A percentile compares a stretch with the other conserved stretches of the same genome.
Conservation (phyloP, 352 stramenopile species). For the Globisporangium yorkense region DNA sequence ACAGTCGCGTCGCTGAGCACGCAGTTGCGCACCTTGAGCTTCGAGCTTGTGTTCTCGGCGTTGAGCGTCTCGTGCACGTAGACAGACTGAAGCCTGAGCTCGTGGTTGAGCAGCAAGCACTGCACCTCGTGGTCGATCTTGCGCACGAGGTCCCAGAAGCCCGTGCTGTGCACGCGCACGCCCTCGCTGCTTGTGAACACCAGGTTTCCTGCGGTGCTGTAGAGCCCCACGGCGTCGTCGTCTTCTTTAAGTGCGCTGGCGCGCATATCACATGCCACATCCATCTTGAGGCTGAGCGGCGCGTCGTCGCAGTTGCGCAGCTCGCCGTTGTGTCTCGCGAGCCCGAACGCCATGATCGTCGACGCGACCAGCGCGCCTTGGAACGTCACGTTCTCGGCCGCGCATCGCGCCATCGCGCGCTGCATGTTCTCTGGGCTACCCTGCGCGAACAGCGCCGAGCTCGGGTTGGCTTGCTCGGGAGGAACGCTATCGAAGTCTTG, state of each 20-base stretch:
- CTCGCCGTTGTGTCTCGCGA: conserved; percentile 25
- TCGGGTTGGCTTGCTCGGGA: conserved; percentile 30
- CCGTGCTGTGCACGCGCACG: conserved; percentile 18
- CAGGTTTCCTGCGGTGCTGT: conserved; percentile 34
- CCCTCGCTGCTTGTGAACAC: conserved; percentile 52
- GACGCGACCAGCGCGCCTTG: conserved; percentile 39
- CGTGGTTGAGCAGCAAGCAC: conserved; percentile 34
- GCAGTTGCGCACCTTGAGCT: conserved; percentile 30
- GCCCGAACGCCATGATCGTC: conserved; percentile 37
- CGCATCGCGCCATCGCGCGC: conserved; percentile 27
- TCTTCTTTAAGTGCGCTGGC: conserved; percentile 12
- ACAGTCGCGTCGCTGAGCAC: conserved; percentile 41
- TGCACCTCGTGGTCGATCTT: conserved; percentile 44
- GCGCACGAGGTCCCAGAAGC: conserved; percentile 51
- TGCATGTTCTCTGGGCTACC: conserved; percentile 37
- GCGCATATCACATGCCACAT: conserved; percentile 44
- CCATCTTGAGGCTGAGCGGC: conserved; percentile 36
- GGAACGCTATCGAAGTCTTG: conserved; percentile 31
- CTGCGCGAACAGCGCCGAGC: conserved; percentile 36
- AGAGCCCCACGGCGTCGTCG: conserved; percentile 33
- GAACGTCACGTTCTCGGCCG: conserved; percentile 31
- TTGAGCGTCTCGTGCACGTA: conserved; percentile 58
- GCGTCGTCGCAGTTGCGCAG: conserved; percentile 19
- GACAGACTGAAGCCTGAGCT: conserved; percentile 55
- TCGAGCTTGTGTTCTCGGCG: conserved; percentile 24